Evolutionary conservation across 2,329 filamentous ascomycete species (phyloP).

Genomic region (Diaporthe caulivora): DNA sequence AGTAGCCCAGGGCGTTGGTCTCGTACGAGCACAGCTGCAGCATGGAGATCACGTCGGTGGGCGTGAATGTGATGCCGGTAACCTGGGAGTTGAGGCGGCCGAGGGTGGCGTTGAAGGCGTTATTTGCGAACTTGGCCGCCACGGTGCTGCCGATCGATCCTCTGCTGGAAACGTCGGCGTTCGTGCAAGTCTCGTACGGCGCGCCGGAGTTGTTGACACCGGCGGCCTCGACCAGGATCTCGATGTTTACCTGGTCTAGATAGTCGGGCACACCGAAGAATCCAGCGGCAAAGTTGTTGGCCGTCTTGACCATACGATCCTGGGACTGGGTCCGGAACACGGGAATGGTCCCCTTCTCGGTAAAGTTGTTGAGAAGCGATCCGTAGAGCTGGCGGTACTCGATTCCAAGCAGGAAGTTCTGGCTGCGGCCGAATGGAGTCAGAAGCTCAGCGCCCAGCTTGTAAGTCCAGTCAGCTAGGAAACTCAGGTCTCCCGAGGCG

Average conservation of each 20-base stretch:
- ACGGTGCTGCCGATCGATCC: conserved; percentile 45
- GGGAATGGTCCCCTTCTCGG: conserved; percentile 51
- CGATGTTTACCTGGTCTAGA: conserved; percentile 49
- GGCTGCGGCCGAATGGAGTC: conserved; percentile 53
- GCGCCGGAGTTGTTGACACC: conserved; percentile 49
- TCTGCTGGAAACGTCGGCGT: conserved; percentile 42
- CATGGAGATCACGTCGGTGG: conserved; percentile 53
- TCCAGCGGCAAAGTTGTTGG: conserved; percentile 49
- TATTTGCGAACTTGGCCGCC: conserved; percentile 43
- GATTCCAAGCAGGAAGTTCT: conserved; percentile 56
- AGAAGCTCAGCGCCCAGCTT: conserved; percentile 52
- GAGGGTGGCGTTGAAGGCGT: conserved; percentile 47
- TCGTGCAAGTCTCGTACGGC: conserved; percentile 47
- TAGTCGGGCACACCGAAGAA: conserved; percentile 52
- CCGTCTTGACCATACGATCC: conserved; percentile 51
- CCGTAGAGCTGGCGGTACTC: conserved; percentile 56
- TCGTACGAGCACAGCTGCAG: conserved; percentile 53
- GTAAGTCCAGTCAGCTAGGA: conserved; percentile 50
- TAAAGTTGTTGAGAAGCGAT: conserved; percentile 58
- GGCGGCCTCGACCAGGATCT: conserved; percentile 49
- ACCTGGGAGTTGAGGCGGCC: conserved; percentile 47
- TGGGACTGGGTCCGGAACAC: conserved; percentile 52
- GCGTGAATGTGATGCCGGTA: conserved; percentile 47
- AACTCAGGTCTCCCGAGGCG: conserved; percentile 46
- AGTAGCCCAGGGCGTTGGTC: conserved; percentile 55